phyloP scores from a whole-genome alignment of 257 asterid species.

The Parsonsia alboflavescens region DNA sequence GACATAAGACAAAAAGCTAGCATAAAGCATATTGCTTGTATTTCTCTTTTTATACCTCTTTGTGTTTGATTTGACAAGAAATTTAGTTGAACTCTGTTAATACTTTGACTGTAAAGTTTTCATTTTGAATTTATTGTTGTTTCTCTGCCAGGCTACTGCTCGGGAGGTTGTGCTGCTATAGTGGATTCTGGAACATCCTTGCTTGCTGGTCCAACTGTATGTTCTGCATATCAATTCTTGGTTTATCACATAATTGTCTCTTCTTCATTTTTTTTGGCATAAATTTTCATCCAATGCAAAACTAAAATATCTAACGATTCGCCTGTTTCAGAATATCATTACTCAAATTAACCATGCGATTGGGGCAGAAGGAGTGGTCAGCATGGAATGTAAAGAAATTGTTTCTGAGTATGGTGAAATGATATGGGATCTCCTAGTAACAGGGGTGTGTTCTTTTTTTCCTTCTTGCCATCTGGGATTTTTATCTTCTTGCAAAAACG shows the following conservation, averaged over 20 bases:
- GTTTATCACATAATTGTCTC: too few relatives aligned
- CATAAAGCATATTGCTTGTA: background rate
- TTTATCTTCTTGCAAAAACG: slow-evolving; percentile 1
- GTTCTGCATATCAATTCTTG: background rate
- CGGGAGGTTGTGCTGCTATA: slow-evolving; percentile 35
- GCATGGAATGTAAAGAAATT: slow-evolving; percentile 32
- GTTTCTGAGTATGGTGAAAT: slow-evolving; percentile 24
- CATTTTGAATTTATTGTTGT: slow-evolving; percentile 8
- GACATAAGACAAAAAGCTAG: background rate
- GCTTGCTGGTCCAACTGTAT: slow-evolving; percentile 42
- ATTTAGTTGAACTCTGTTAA: background rate
- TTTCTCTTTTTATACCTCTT: background rate
- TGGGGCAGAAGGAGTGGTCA: slow-evolving; percentile 40
- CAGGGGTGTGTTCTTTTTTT: slow-evolving; percentile 24
- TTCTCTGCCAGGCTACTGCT: slow-evolving; percentile 25
- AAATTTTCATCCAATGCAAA: background rate
- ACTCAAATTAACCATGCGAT: slow-evolving; percentile 41
- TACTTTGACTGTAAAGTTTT: background rate
- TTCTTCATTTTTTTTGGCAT: background rate
- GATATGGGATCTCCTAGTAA: slow-evolving; percentile 31
- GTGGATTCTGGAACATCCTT: slow-evolving; percentile 43
- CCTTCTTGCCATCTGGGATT: background rate
- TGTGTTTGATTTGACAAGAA: background rate
- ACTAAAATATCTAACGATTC: background rate
- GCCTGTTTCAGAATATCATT: slow-evolving; percentile 28